A percentile compares a stretch with the other conserved stretches of the same genome.
Evolutionary conservation across 768 basidiomycete genomes (phyloP).

Genomic region (Boletus edulis): DNA sequence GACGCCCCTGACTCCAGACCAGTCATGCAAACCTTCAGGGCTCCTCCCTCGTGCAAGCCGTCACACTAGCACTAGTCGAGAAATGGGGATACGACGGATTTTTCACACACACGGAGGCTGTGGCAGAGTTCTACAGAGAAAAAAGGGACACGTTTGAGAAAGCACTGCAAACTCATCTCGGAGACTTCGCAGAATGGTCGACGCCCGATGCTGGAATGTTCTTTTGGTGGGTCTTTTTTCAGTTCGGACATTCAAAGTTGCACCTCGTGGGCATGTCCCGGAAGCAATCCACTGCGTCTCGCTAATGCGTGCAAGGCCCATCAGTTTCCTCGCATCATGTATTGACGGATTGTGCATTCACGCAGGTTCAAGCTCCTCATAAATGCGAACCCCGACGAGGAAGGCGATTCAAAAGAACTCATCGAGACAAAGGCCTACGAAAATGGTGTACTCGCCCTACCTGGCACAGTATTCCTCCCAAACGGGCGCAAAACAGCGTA

Average conservation of each 20-base stretch:
- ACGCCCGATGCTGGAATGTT: conserved; percentile 84
- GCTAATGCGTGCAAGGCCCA: neutral
- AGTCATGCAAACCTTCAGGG: conserved; percentile 64
- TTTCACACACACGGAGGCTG: conserved; percentile 58
- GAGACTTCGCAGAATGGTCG: conserved; percentile 71
- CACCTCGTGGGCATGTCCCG: conserved; percentile 3
- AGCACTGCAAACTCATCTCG: conserved; percentile 74
- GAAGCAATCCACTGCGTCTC: conserved; percentile 7
- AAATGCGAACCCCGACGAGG: conserved; percentile 30
- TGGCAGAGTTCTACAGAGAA: conserved; percentile 70
- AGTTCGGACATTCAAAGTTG: conserved; percentile 5
- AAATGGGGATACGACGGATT: conserved; percentile 81
- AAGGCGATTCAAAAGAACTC: conserved; percentile 68
- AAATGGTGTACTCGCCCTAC: conserved; percentile 85
- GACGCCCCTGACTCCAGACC: conserved; percentile 45
- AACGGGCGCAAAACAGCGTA: conserved; percentile 65
- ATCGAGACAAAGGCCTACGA: conserved; percentile 75
- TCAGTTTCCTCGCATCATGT: conserved; percentile 10
- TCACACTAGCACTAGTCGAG: conserved; percentile 55
- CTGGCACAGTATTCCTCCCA: conserved; percentile 81
- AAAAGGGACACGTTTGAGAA: conserved; percentile 78
- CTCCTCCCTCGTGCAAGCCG: conserved; percentile 61
- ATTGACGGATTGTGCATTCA: conserved; percentile 15
- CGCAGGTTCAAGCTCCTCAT: conserved; percentile 70
- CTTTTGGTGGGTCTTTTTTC: conserved; percentile 58